phyloP scores from a whole-genome alignment of 768 basidiomycete species.

The Leccinum broughii region DNA sequence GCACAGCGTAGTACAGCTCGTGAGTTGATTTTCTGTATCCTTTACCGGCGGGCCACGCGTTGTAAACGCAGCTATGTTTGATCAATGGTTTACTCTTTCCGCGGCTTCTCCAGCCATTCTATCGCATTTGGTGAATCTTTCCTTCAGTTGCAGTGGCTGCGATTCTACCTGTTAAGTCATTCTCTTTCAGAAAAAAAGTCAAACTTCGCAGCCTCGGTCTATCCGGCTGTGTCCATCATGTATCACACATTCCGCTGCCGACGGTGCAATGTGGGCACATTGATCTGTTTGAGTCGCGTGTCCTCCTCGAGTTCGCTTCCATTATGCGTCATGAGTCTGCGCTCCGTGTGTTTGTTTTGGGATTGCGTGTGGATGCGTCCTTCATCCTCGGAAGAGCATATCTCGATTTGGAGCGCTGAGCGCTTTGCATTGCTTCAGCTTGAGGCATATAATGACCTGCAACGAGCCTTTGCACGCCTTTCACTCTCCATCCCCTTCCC shows the following conservation, averaged over 20 bases:
- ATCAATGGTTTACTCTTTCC: not conserved
- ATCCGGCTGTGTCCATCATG: not conserved
- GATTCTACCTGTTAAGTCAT: not conserved
- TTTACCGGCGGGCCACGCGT: not conserved
- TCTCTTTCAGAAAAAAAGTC: not conserved
- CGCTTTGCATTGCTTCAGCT: not conserved
- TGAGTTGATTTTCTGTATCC: not conserved
- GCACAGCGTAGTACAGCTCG: not conserved
- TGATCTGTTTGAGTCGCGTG: not conserved
- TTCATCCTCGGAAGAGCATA: conserved; percentile 4
- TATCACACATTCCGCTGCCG: not conserved
- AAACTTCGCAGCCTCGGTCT: not conserved
- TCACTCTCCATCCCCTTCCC: conserved; percentile 1
- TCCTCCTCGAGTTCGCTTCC: not conserved
- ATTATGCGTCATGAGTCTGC: not conserved
- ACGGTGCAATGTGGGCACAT: not conserved
- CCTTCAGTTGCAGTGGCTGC: not conserved
- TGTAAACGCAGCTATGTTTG: not conserved
- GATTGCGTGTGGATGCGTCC: not conserved
- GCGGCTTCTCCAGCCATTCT: not conserved
- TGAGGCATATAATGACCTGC: conserved; percentile 20
- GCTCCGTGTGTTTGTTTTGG: not conserved
- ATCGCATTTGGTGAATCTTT: not conserved
- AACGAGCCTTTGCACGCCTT: conserved; percentile 1
- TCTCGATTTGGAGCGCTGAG: conserved; percentile 9